Conservation (phyloP, 2,329 filamentous ascomycete genomes). For the Diaporthe sp. region DNA sequence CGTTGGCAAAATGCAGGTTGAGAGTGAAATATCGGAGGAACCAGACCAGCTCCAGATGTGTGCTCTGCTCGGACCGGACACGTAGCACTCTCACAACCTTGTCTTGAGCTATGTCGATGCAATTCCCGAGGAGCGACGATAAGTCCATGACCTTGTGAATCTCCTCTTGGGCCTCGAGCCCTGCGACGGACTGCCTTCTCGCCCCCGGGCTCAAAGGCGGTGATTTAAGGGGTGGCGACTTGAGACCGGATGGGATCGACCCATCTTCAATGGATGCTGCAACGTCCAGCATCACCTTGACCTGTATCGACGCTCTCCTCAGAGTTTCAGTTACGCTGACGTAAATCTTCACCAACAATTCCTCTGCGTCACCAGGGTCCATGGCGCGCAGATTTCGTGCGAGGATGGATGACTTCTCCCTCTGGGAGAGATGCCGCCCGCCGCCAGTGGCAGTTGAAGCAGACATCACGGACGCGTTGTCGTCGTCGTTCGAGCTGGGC, state of each 20-base stretch:
- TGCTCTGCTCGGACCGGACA: constrained; percentile 81
- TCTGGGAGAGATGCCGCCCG: constrained; percentile 78
- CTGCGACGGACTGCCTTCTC: constrained; percentile 54
- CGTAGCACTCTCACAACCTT: constrained; percentile 82
- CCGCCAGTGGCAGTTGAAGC: constrained; percentile 81
- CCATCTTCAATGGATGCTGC: constrained; percentile 78
- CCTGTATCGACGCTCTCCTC: constrained; percentile 87
- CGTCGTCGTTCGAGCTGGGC: constrained; percentile 94
- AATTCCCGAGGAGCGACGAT: constrained; percentile 82
- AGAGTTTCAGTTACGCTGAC: constrained; percentile 89
- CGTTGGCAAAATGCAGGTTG: constrained; percentile 86
- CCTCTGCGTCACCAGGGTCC: constrained; percentile 87
- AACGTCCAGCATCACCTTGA: constrained; percentile 95
- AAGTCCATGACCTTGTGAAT: constrained; percentile 83
- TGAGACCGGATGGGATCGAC: constrained; percentile 54
- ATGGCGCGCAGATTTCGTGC: constrained; percentile 89
- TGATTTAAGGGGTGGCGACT: constrained; percentile 65
- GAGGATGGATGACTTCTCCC: constrained; percentile 90
- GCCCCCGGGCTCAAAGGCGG: constrained; percentile 66
- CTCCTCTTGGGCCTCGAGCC: constrained; percentile 76
- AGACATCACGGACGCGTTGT: constrained; percentile 90
- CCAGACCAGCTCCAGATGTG: constrained; percentile 74
- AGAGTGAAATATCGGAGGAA: constrained; percentile 88
- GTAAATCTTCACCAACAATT: constrained; percentile 86
- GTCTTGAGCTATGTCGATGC: constrained; percentile 85